Evolutionary conservation across 2,329 filamentous ascomycete species (phyloP).

Genomic region (Hypomyces rosellus): DNA sequence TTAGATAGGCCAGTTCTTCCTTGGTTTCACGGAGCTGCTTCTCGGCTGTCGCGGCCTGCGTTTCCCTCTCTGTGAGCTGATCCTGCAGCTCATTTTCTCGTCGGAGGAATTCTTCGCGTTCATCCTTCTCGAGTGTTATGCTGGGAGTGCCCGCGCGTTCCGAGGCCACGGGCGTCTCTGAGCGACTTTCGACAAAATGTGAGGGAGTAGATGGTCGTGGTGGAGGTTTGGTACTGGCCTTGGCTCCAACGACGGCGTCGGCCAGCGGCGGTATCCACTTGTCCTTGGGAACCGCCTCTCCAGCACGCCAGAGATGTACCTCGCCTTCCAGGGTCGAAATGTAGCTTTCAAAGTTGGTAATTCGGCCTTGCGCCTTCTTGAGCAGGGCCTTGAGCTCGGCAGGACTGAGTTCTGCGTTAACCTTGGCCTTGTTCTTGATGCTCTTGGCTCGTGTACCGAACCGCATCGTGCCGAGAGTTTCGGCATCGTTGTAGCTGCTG

Average conservation of each 20-base stretch:
- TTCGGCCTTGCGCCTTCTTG: conserved; percentile 85
- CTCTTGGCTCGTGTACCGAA: conserved; percentile 96
- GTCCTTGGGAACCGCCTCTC: conserved; percentile 83
- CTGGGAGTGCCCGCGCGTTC: conserved; percentile 85
- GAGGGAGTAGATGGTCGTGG: conserved; percentile 48
- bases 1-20: conserved; percentile 78
- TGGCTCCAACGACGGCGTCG: conserved; percentile 35
- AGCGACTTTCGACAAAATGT: conserved; percentile 50
- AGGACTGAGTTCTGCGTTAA: conserved; percentile 95
- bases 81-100: conserved; percentile 97
- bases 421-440: conserved; percentile 99
- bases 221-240: conserved; percentile 35
- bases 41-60: conserved; percentile 70
- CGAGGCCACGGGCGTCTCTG: conserved; percentile 60
- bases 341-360: conserved; percentile 83
- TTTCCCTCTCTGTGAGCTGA: conserved; percentile 89
- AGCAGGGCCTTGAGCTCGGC: conserved; percentile 89
- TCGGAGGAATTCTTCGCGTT: conserved; percentile 90
- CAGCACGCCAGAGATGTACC: conserved; percentile 78
- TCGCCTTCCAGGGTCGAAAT: conserved; percentile 79
- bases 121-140: conserved; percentile 86
- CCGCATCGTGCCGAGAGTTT: conserved; percentile 84
- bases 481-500: conserved; percentile 94
- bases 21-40: conserved; percentile 75
- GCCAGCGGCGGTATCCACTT: conserved; percentile 68